Base-by-base conservation (phyloP, 2,329 filamentous ascomycete species). In the Aureobasidium lini region DNA sequence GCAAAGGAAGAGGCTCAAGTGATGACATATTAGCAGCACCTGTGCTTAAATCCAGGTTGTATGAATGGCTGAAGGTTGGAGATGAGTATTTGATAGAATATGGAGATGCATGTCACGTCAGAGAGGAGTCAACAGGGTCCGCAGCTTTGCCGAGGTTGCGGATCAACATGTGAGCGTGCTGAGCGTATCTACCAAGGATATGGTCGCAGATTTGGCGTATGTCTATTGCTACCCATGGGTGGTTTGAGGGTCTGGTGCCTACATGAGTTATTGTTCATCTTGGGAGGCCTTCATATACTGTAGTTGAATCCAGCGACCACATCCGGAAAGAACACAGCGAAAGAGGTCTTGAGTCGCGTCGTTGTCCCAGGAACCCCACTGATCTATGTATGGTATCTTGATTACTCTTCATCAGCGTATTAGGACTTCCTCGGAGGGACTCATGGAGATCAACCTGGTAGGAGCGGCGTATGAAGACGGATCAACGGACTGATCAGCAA, bases 1-100 rank as follows among this genome's bases (percentile, higher is more conserved):
- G 82, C 2, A 88, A 75, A n/a, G 79, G 77, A 34, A 83, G 70
- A 29, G 80, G 77, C 42, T 72, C 36, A 9, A 60, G 31, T 6
- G 60, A 47, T 15, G 48, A 37, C 57, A 60, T 60, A 37, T 18
- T 42, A 23, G 8, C n/a, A 13, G 10, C 6, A 32, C 3, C 28
- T 40, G 49, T 23, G 34, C 8, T 28, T 6, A n/a, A n/a, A 9
- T 36, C 3, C 34, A 36, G 8, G 23, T 23, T 23, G 23, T 3
- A 23, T 23, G 23, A 16, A 29, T 5, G 16, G 18, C 9, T 49
- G 47, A 34, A 16, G 16, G 7, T 6, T 10, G 16, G 2, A 36
- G 23, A 18, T 7, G 6, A 32, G 37, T 49, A 18, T 49, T 37
- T n/a, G 11, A 18, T 2, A 8, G 16, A 1, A 36, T 4, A 36